Percentiles rank a stretch among this genome's conserved stretches.
phyloP scores from a whole-genome alignment of 2,329 filamentous ascomycete genomes.

The Capronia coronata region DNA sequence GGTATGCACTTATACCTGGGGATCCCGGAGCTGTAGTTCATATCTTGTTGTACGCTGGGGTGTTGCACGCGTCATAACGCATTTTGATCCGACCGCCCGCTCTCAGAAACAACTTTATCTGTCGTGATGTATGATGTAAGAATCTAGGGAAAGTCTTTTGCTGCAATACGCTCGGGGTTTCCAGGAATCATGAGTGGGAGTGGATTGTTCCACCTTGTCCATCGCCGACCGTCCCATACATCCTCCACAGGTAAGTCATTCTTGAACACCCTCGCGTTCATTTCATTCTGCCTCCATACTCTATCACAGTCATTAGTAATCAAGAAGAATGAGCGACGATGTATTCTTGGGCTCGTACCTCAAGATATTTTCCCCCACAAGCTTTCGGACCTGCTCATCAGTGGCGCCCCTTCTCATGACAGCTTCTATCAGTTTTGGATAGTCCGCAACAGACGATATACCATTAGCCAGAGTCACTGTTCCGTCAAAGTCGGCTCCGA shows the following conservation, averaged over 20 bases:
- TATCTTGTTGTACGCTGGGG: too few species aligned
- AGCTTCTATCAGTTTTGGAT: constrained; percentile 33
- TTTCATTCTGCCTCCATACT: constrained; percentile 3
- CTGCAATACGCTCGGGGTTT: background rate
- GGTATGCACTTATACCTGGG: too few species aligned
- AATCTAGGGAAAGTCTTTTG: background rate
- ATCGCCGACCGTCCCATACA: constrained; percentile 6
- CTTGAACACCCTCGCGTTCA: background rate
- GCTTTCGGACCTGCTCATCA: constrained; percentile 35
- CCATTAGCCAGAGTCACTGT: constrained; percentile 34
- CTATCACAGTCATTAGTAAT: too few species aligned
- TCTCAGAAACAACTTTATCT: too few species aligned
- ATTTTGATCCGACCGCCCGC: too few species aligned
- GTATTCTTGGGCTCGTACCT: too few species aligned
- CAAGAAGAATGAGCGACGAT: too few species aligned
- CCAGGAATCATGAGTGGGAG: constrained; percentile 5
- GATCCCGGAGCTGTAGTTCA: too few species aligned
- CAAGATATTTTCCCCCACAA: constrained; percentile 37
- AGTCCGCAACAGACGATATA: constrained; percentile 31
- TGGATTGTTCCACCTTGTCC: constrained; percentile 3
- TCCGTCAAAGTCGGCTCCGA: constrained; percentile 88
- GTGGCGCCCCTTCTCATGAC: constrained; percentile 38
- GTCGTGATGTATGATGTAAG: too few species aligned
- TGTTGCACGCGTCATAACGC: too few species aligned
- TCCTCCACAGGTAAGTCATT: constrained; percentile 1